These are phyloP conservation scores for Akanthomyces dipterigenus DNA, from an alignment of 2,329 filamentous ascomycete genomes.

Conservation along the genomic window DNA sequence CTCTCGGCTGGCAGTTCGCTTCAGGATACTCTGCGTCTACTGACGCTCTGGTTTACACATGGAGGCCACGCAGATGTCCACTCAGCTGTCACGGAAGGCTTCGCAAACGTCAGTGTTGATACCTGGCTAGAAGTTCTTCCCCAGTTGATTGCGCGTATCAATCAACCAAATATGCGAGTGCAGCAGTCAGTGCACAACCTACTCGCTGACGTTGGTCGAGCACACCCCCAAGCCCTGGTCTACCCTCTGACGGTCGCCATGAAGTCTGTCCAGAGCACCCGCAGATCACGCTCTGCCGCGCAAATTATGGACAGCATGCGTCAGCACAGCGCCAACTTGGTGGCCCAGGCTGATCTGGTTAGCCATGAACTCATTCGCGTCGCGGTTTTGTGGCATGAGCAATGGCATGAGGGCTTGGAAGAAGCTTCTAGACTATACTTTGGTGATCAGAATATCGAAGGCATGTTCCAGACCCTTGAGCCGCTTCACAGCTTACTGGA, in stretches of 20 bases:
- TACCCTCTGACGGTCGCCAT: slow-evolving; percentile 97
- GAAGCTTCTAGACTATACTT: slow-evolving; percentile 96
- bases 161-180: slow-evolving; percentile 84
- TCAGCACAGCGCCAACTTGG: slow-evolving; percentile 83
- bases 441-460: slow-evolving; percentile 93
- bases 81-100: slow-evolving; percentile 79
- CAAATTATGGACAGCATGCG: slow-evolving; percentile 98
- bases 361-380: slow-evolving; percentile 96
- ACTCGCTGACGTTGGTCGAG: slow-evolving; percentile 84
- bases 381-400: slow-evolving; percentile 95
- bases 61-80: slow-evolving; percentile 86
- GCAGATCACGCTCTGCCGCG: slow-evolving; percentile 78
- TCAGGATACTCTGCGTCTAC: slow-evolving; percentile 85
- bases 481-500: slow-evolving; percentile 90
- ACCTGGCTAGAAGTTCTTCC: slow-evolving; percentile 99
- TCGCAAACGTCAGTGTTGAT: slow-evolving; percentile 86
- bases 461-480: slow-evolving; percentile 88
- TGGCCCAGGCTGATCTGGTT: slow-evolving; percentile 91
- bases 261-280: slow-evolving; percentile 79
- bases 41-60: slow-evolving; percentile 95
- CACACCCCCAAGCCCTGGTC: slow-evolving; percentile 91
- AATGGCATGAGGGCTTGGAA: slow-evolving; percentile 97
- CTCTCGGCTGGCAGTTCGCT: slow-evolving; percentile 86
- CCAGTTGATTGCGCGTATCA: slow-evolving; percentile 94
- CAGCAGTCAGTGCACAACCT: slow-evolving; percentile 88